phyloP scores from a whole-genome alignment of 352 stramenopile genomes.

The Thraustochytrium striatum region DNA sequence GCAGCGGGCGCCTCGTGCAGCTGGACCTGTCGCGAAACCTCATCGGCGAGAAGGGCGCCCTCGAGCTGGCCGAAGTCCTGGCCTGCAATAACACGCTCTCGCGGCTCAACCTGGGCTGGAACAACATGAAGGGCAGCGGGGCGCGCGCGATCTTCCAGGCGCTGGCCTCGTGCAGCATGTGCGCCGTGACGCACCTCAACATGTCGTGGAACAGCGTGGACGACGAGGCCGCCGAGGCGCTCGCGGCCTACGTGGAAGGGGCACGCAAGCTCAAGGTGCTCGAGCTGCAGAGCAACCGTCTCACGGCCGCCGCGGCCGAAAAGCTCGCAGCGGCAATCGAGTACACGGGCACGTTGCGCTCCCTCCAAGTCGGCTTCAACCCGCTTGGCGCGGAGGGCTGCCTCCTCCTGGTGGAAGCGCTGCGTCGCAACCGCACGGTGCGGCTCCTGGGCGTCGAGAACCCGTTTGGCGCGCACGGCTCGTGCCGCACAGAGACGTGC shows the following conservation, averaged over 20 bases:
- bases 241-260: not conserved
- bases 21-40: not conserved
- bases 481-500: no score
- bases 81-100: not conserved
- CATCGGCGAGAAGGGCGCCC: not conserved
- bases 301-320: not conserved
- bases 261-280: not conserved
- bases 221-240: not conserved
- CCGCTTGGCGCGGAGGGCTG: not conserved
- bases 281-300: not conserved
- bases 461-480: not conserved
- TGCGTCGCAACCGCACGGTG: not conserved
- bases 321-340: not conserved
- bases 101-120: not conserved
- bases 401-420: not conserved
- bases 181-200: not conserved
- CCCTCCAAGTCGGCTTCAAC: slow-evolving; percentile 8
- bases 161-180: not conserved
- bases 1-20: not conserved
- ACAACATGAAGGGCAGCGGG: not conserved
- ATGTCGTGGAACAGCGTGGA: not conserved
- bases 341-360: not conserved
- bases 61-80: not conserved
- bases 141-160: not conserved
- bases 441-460: slow-evolving; percentile 7